A percentile compares a stretch with the other conserved stretches of the same genome.
Evolutionary conservation across 2,329 filamentous ascomycete species (phyloP).

Genomic region (Cladophialophora psammophila): DNA sequence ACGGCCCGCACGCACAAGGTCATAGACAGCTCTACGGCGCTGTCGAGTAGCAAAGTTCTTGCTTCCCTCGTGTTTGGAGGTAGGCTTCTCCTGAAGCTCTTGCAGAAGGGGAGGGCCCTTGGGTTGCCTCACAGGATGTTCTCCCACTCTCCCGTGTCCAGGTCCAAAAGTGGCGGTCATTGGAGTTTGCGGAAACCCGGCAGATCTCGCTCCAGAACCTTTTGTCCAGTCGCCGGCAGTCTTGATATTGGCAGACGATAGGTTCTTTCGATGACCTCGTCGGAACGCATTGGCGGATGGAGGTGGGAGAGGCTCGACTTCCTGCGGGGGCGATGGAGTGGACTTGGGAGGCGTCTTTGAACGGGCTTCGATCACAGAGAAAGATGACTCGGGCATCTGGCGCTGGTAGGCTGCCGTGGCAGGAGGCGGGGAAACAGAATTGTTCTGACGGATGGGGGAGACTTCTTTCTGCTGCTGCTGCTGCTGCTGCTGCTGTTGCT

Average conservation of each 20-base stretch:
- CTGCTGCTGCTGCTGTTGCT: too few relatives aligned
- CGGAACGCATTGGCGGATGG: slow-evolving; percentile 92
- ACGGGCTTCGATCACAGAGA: slow-evolving; percentile 59
- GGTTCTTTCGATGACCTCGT: slow-evolving; percentile 89
- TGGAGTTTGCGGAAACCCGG: slow-evolving; percentile 80
- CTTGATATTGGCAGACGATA: slow-evolving; percentile 69
- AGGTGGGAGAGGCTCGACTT: slow-evolving; percentile 77
- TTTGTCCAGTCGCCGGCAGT: slow-evolving; percentile 60
- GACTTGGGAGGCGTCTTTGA: slow-evolving; percentile 69
- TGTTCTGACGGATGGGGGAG: slow-evolving; percentile 26
- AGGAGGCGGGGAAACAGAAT: slow-evolving; percentile 48
- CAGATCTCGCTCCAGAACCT: slow-evolving; percentile 76
- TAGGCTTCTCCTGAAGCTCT: slow-evolving; percentile 87
- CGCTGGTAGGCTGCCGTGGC: slow-evolving; percentile 72
- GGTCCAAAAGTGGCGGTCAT: slow-evolving; percentile 87
- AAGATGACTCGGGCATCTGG: slow-evolving; percentile 77
- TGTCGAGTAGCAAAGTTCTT: slow-evolving; percentile 95
- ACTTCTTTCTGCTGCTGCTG: slow-evolving; percentile 47
- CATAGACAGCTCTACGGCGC: slow-evolving; percentile 88
- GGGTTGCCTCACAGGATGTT: slow-evolving; percentile 92
- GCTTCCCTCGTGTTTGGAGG: slow-evolving; percentile 91
- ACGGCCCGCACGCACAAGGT: slow-evolving; percentile 86
- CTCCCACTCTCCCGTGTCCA: slow-evolving; percentile 88
- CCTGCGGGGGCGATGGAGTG: slow-evolving; percentile 72
- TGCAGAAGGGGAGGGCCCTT: slow-evolving; percentile 90